Evolutionary conservation across 345 rosid genomes (phyloP), one percentile per base, ranked within the genome.

Genomic region (Salix udensis): DNA sequence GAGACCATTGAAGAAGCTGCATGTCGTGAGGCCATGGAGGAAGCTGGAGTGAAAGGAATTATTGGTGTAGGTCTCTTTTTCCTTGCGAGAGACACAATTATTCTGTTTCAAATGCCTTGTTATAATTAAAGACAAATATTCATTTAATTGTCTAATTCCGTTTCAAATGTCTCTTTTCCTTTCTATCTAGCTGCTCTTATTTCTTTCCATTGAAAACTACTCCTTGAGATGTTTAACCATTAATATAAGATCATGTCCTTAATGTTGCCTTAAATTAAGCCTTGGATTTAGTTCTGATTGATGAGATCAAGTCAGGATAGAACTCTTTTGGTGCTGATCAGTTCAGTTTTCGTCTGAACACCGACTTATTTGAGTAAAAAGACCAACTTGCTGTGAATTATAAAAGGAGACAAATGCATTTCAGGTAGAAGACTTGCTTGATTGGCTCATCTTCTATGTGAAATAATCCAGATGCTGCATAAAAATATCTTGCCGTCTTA

Each of bases 1-100:
- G 98, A 95, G 83, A 90, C 96, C 37, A 79, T 91, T 65, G 76
- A 78, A 39, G 91, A 95, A 86, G 98, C 98, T 71, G 98, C 98
- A 70, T 74, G 88, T 70, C 97, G 98, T 16, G 98, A 93, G 84
- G 93, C 98, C 75, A 50, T 89, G 66, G 98, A 95, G 87, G 98
- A 95, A 86, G 98, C 98, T 1, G 98, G 98, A 74, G 92, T 95
- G 12, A 86, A 82, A 87, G 98, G 98, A 87, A 71, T 76, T 46
- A 90, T 93, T 39, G 78, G 79, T 78, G 98, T 95, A 86, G 1
- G 87, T 74, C 36, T 48, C 67, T 53, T 28, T 30, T 67, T 58
- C 48, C 42, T 24, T 28, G 37, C 6, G 4, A 40, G 23, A 16
- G 21, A 28, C 5, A 65, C 4, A 44, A 4, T 5, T 19, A 28